phyloP scores from a whole-genome alignment of 352 stramenopile species.

The Globisporangium apiculatum region DNA sequence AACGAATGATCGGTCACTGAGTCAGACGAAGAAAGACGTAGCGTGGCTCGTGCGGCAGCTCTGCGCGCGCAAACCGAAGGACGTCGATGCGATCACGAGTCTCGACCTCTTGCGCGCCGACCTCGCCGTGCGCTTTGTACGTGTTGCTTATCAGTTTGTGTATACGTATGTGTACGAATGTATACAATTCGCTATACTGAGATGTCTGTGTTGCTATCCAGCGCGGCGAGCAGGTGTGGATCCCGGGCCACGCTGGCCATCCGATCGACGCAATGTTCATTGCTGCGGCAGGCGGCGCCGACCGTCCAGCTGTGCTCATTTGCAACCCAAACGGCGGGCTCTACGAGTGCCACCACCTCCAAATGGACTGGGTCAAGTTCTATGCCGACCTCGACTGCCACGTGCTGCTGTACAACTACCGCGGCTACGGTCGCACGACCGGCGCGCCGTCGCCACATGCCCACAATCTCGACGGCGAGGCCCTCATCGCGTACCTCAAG shows the following conservation, averaged over 20 bases:
- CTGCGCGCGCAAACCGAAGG: slow-evolving; percentile 25
- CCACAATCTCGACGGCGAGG: slow-evolving; percentile 66
- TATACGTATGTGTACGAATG: background rate
- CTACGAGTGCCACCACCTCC: slow-evolving; percentile 85
- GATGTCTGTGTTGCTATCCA: slow-evolving; percentile 14
- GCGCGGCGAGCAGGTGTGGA: slow-evolving; percentile 81
- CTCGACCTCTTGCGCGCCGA: slow-evolving; percentile 80
- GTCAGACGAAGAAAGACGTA: slow-evolving; percentile 22
- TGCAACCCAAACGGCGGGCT: slow-evolving; percentile 84
- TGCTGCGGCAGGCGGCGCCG: slow-evolving; percentile 23
- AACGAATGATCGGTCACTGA: too few species aligned
- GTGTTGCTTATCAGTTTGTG: slow-evolving; percentile 8
- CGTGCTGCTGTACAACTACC: slow-evolving; percentile 85
- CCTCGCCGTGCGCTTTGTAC: slow-evolving; percentile 67
- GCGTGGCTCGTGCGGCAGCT: slow-evolving; percentile 55
- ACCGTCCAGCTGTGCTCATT: slow-evolving; percentile 52
- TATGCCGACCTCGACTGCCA: slow-evolving; percentile 76
- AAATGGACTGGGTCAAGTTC: slow-evolving; percentile 88
- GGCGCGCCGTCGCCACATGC: slow-evolving; percentile 47
- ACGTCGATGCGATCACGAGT: slow-evolving; percentile 60
- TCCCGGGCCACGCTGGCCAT: slow-evolving; percentile 45
- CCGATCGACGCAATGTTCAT: slow-evolving; percentile 81
- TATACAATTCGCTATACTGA: background rate
- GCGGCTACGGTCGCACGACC: slow-evolving; percentile 71
- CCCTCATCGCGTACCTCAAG: slow-evolving; percentile 69